Evolutionary conservation across 345 rosid species (phyloP), one percentile per base, ranked within the genome.

Genomic region (Euphorbia pulcherrima): DNA sequence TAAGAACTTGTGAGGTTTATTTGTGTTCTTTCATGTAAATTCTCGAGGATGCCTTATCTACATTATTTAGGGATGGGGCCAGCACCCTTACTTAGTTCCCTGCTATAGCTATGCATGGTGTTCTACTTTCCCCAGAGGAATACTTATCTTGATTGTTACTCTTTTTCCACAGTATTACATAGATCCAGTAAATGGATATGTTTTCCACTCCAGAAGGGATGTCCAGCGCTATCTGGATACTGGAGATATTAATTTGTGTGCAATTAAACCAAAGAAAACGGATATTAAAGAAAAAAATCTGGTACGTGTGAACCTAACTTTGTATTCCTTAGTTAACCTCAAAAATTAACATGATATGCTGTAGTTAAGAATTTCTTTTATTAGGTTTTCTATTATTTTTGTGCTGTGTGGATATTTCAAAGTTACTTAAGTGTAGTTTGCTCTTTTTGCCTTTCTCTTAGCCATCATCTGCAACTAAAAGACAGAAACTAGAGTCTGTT

Each of bases 141-240:
- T 35, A 20, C 20, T 8, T 39, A 72, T 62, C n/a, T 69, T 69
- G 53, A 74, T 61, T 27, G 9, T 8, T 68, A 51, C 26, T 37
- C 35, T 44, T 51, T 69, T 65, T 56, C 52, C 60, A 68, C 82
- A 83, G 83, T 80, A 33, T 47, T 83, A 77, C 74, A 80, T 40
- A 0, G 83, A 80, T 78, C 82, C 82, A 37, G 75, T 60, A 21
- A 75, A 28, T 52, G 82, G 83, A 64, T 75, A 70, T 65, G 74
- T 80, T 41, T 83, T 83, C 65, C 62, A 74, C 67, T 80, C 83
- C 58, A 77, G 57, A 65, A 75, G 44, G 73, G 76, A 70, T 69
- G 82, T 66, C 33, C 27, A 75, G 13, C 83, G 63, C 67, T 80
- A 75, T 73, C 66, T 83, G 30, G 75, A 77, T 65, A 75, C 72